phyloP scores from a whole-genome alignment of 331 rosid species.

The Cydonia oblonga region DNA sequence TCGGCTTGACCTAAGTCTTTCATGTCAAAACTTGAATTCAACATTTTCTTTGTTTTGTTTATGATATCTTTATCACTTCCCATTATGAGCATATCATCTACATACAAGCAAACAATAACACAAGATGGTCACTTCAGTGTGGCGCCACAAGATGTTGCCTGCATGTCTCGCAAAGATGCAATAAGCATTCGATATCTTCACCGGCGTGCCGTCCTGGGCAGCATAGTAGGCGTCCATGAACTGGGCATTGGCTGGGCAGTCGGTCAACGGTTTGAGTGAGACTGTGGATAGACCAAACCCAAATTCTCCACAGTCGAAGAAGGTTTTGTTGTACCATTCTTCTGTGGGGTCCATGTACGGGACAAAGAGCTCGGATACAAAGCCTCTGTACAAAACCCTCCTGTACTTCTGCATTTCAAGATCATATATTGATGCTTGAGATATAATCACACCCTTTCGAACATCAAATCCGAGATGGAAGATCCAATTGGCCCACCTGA shows the following conservation, averaged over 20 bases:
- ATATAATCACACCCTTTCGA: slow-evolving; percentile 39
- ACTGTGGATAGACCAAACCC: slow-evolving; percentile 46
- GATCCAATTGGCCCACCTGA: slow-evolving; percentile 60
- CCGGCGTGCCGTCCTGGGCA: slow-evolving; percentile 29
- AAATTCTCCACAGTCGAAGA: slow-evolving; percentile 43
- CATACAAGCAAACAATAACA: too few relatives aligned
- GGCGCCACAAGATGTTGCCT: slow-evolving; percentile 46
- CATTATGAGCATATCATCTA: too few relatives aligned
- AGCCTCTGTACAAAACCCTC: slow-evolving; percentile 41
- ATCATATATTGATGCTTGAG: slow-evolving; percentile 49
- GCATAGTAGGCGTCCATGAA: slow-evolving; percentile 47
- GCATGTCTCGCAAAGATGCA: slow-evolving; percentile 36
- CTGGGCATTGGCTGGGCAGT: slow-evolving; percentile 49
- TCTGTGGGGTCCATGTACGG: slow-evolving; percentile 52
- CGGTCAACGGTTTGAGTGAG: slow-evolving; percentile 31
- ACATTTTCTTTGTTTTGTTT: too few relatives aligned
- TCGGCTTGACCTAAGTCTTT: too few relatives aligned
- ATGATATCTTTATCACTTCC: too few relatives aligned
- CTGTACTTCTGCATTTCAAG: slow-evolving; percentile 20
- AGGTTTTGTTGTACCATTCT: slow-evolving; percentile 47
- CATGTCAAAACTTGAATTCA: too few relatives aligned
- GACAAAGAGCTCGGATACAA: slow-evolving; percentile 30
- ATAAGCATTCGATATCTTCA: slow-evolving; percentile 27
- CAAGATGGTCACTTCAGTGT: slow-evolving; percentile 28
- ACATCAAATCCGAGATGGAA: slow-evolving; percentile 49